phyloP scores from a whole-genome alignment of 2,329 filamentous ascomycete genomes.

The Apiospora hydei region DNA sequence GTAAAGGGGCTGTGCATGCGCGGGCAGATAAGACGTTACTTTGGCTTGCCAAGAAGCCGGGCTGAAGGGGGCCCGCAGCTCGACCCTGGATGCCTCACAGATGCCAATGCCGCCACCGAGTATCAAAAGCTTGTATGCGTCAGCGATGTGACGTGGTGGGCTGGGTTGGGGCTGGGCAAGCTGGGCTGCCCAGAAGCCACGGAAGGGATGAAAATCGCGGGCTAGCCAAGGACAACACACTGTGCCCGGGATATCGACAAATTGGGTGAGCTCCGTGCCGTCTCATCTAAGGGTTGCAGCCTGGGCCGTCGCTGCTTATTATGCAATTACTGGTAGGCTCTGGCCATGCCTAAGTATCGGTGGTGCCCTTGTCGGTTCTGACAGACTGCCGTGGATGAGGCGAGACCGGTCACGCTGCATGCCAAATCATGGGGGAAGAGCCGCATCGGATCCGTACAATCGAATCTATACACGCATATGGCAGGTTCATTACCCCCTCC shows the following conservation, averaged over 20 bases:
- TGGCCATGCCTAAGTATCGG: neutral
- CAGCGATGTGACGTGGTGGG: neutral
- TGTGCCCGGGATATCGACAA: neutral
- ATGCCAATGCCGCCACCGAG: neutral
- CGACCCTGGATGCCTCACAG: neutral
- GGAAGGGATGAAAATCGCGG: neutral
- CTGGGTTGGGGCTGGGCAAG: too few species aligned
- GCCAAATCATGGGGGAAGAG: slow-evolving; percentile 1
- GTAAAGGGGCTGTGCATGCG: neutral
- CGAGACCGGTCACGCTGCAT: neutral
- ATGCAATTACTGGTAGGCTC: neutral
- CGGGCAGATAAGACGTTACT: neutral
- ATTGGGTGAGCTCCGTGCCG: neutral
- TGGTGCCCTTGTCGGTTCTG: neutral
- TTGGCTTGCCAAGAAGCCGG: neutral
- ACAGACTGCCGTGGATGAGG: neutral
- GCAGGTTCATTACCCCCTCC: neutral
- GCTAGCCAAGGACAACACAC: neutral
- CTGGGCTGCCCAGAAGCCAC: neutral
- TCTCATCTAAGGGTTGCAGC: neutral
- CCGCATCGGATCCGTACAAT: neutral
- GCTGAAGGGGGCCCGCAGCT: neutral
- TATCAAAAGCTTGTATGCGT: neutral
- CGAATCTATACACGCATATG: neutral
- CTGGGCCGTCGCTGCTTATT: neutral